Conservation (phyloP, 306 rosid species). For the Castanospermum australe region DNA sequence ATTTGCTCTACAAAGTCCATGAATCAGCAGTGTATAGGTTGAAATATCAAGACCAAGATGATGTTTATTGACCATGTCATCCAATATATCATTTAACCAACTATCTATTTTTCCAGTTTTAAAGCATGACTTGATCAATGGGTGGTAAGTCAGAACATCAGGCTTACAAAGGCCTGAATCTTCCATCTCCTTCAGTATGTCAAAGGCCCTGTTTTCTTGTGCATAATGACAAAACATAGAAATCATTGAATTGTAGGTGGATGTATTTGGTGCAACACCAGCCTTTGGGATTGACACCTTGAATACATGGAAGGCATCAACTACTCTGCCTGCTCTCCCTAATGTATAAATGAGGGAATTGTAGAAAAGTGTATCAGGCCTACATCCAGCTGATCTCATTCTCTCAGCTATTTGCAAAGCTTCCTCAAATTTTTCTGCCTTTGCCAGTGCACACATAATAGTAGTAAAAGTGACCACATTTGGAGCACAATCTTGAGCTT, state of each 20-base stretch:
- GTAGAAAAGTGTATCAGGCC: slow-evolving; percentile 64
- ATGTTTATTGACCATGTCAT: slow-evolving; percentile 66
- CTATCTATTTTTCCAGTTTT: slow-evolving; percentile 48
- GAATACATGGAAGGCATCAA: slow-evolving; percentile 53
- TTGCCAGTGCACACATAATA: slow-evolving; percentile 62
- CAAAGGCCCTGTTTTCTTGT: slow-evolving; percentile 56
- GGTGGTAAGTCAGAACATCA: slow-evolving; percentile 75
- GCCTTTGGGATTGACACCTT: slow-evolving; percentile 59
- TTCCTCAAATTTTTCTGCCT: slow-evolving; percentile 60
- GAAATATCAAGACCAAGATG: slow-evolving; percentile 78
- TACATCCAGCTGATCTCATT: slow-evolving; percentile 62
- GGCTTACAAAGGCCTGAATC: slow-evolving; percentile 66
- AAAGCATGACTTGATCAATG: slow-evolving; percentile 79
- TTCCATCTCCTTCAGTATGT: slow-evolving; percentile 59
- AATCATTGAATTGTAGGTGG: slow-evolving; percentile 81
- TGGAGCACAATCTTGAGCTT: slow-evolving; percentile 58
- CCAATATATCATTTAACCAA: slow-evolving; percentile 49
- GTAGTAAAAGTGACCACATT: slow-evolving; percentile 73
- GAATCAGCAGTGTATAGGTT: slow-evolving; percentile 72
- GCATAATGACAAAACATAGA: slow-evolving; percentile 67
- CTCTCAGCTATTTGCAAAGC: slow-evolving; percentile 58
- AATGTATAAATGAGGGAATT: slow-evolving; percentile 70
- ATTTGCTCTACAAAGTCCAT: slow-evolving; percentile 73
- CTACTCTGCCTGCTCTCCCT: slow-evolving; percentile 65
- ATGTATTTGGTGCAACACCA: slow-evolving; percentile 57